Evolutionary conservation across 345 rosid species (phyloP).

Genomic region (Clarkia xantiana): DNA sequence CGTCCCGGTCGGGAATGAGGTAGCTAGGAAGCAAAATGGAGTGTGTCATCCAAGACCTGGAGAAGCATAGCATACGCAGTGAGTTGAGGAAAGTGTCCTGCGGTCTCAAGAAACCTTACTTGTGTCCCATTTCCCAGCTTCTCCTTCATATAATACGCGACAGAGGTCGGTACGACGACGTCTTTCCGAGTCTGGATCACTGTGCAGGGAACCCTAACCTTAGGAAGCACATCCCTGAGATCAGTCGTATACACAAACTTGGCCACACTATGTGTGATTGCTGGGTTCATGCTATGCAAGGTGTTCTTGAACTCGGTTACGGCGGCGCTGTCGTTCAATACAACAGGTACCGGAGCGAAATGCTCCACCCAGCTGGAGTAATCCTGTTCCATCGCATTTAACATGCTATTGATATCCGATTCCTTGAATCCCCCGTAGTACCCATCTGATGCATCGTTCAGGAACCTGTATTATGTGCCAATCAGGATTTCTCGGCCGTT

Average conservation of each 20-base stretch:
- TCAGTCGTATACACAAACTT: constrained; percentile 17
- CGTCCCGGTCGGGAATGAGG: no score
- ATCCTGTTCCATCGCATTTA: constrained; percentile 10
- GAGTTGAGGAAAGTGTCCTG: constrained; percentile 22
- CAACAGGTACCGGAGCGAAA: constrained; percentile 13
- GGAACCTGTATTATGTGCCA: constrained; percentile 12
- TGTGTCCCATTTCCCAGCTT: constrained; percentile 9
- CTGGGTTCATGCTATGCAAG: constrained; percentile 13
- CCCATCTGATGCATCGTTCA: constrained; percentile 10
- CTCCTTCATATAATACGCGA: constrained; percentile 16
- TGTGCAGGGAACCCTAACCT: constrained; percentile 18
- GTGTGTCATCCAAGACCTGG: constrained; percentile 11
- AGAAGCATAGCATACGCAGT: constrained; percentile 13
- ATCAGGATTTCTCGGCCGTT: not conserved
- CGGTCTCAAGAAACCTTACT: constrained; percentile 12
- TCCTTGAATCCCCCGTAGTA: constrained; percentile 17
- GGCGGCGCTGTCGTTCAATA: constrained; percentile 8
- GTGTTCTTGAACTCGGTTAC: constrained; percentile 10
- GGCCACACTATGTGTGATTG: constrained; percentile 8
- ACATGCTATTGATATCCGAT: constrained; percentile 1
- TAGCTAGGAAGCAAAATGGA: no score
- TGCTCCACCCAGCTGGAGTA: constrained; percentile 11
- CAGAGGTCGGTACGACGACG: constrained; percentile 9
- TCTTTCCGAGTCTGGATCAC: constrained; percentile 19
- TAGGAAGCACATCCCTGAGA: constrained; percentile 10